Base-by-base conservation (phyloP, 2,329 filamentous ascomycete genomes). In the Trichophyton schoenleinii region DNA sequence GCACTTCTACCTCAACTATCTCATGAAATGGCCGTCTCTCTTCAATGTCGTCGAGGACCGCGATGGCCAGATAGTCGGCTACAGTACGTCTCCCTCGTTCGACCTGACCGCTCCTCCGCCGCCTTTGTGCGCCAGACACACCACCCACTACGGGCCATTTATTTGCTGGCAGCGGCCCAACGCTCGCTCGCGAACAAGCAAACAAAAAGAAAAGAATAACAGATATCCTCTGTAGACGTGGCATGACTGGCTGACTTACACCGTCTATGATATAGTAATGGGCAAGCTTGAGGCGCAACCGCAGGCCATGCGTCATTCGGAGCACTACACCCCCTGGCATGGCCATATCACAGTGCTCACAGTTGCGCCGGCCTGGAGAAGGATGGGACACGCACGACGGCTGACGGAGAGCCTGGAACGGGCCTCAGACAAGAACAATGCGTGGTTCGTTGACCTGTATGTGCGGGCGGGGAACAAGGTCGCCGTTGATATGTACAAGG, bases 291-390 rank as follows among this genome's bases (percentile, higher is more conserved):
- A 97, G 78, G 86, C 90, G 65, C 95, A 90, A 60, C 87, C 88
- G 15, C 80, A 88, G 52, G 84, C 85, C 60, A 83, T 88, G 72
- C 81, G 84, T 63, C 85, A 85, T 69, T 94, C 89, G 58, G 81
- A 87, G 69, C 91, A 96, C 77, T 95, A 95, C 77, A 87, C 96
- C n/a, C 92, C 92, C n/a, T 97, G 91, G 89, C 94, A 99, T 77
- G 92, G 91, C 20, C 94, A 99, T 75, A 95, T 99, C 71, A 99
- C 94, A 3, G 94, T 92, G 41, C 80, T 99, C 59, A 97, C 94
- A 0, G 89, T 99, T 20, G 87, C 92, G 0, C 94, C 94, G 0
- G 84, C 87, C 61, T 90, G 90, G 58, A 86, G 94, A 31, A 84
- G 94, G 49, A 81, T 94, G 15, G 92, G 94, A 15, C 88, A 96